Base-by-base conservation (phyloP, 345 rosid species). In the Citropsis articulata region DNA sequence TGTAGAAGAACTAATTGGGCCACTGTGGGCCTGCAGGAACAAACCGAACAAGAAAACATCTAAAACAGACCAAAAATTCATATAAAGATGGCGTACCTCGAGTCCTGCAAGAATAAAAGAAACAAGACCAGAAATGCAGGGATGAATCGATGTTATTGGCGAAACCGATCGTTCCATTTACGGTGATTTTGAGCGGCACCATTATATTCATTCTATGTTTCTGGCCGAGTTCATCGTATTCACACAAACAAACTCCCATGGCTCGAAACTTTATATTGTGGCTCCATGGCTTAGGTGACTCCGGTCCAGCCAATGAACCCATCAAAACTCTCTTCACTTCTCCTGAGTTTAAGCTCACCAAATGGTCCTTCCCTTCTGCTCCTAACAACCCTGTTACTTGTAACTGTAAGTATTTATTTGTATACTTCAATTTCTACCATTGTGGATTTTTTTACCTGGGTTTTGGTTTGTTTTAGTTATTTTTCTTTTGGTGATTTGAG, bases 231-330 rank as follows among this genome's bases (percentile, higher is more conserved):
- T 75, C 50, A 45, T 45, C 85, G 1, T 77, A 88, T 10, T 61
- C 90, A 66, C 79, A 40, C 55, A 65, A 50, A 16, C 35, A 76
- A 59, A 77, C 59, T 62, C 22, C 80, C 77, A 86, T 89, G 94
- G 82, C 90, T 77, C 88, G 90, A 77, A 87, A 84, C 83, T 87
- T 94, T 72, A 68, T 94, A 71, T 84, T 91, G 22, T 93, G 98
- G 98, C 97, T 94, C 76, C 97, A 93, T 74, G 97, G 94, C 7
- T 42, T 93, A 31, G 98, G 97, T 12, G 95, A 93, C 77, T 91
- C 97, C 0, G 97, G 98, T 77, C 98, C 97, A 36, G 95, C 94
- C 6, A 94, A 94, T 80, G 95, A 91, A 84, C 95, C 92, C 78
- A 89, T 93, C 88, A 91, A 83, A 81, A 81, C 92, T 31, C 50